Evolutionary conservation across 192 early-diverging fungal species (phyloP).

Genomic region (Hyaloraphidium curvatum): DNA sequence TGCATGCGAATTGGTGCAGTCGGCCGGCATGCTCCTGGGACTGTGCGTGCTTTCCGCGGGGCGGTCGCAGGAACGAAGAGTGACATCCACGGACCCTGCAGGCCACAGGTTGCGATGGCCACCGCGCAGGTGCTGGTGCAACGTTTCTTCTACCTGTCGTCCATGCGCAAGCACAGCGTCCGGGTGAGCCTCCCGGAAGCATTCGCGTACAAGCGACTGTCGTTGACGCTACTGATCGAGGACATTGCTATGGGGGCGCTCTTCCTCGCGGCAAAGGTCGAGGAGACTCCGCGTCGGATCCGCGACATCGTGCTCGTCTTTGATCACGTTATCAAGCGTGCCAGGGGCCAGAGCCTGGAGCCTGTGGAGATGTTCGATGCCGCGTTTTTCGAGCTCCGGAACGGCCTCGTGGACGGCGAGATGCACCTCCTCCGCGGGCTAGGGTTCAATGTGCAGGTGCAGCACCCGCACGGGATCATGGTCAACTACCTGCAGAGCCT

Average conservation of each 20-base stretch:
- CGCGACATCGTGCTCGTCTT: slow-evolving; percentile 65
- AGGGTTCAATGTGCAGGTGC: slow-evolving; percentile 90
- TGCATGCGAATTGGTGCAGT: slow-evolving; percentile 68
- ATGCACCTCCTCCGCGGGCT: slow-evolving; percentile 72
- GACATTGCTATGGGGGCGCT: slow-evolving; percentile 37
- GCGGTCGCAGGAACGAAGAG: too few relatives aligned
- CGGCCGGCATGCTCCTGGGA: slow-evolving; percentile 54
- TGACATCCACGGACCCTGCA: too few relatives aligned
- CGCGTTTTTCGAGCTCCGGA: slow-evolving; percentile 37
- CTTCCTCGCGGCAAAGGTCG: slow-evolving; percentile 59
- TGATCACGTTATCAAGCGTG: slow-evolving; percentile 43
- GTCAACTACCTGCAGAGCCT: slow-evolving; percentile 79
- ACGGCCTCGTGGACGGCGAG: slow-evolving; percentile 60
- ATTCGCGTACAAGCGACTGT: not conserved
- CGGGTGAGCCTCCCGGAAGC: slow-evolving; percentile 18
- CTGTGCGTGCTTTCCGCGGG: slow-evolving; percentile 25
- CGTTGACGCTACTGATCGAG: not conserved
- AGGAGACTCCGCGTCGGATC: slow-evolving; percentile 60
- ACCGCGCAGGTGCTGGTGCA: slow-evolving; percentile 87
- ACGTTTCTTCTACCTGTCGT: slow-evolving; percentile 71
- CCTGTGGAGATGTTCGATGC: slow-evolving; percentile 44
- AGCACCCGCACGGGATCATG: slow-evolving; percentile 88
- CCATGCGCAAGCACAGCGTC: slow-evolving; percentile 49
- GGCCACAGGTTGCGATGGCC: slow-evolving; percentile 86
- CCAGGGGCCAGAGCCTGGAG: slow-evolving; percentile 22